Base-by-base conservation (phyloP, 257 asterid species). In the Jaltomata sinuosa region DNA sequence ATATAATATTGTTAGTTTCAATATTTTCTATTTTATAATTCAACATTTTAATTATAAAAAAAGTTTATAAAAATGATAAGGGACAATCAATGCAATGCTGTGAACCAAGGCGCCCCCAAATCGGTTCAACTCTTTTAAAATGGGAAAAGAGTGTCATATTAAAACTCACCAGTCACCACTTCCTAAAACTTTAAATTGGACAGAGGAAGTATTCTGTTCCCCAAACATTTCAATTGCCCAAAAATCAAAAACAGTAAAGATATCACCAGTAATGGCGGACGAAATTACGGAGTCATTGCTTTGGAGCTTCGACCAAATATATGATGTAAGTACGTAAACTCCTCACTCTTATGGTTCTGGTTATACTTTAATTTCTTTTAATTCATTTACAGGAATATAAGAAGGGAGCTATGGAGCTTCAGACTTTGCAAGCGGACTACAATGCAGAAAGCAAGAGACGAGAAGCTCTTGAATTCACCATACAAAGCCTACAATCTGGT, bases 401-500 rank as follows among this genome's bases (percentile, higher is more conserved):
- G 52, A 62, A 45, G 16, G 87, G 84, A 40, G 38, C 85, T n/a
- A 61, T 85, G 6, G 90, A 87, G 71, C 64, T 53, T 52, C 89
- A 86, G 76, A 82, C 84, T 21, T 31, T 87, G 86, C 72, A 86
- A 71, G 80, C 86, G 34, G 85, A 68, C 22, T 83, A 80, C 82
- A 69, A 36, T 16, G 52, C 86, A 19, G 90, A 87, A 83, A 71
- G 74, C 53, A 80, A 86, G 86, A 89, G 86, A 84, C 87, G 89
- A 8, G 88, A 89, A 79, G 86, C 87, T 40, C 88, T 89, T 14
- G 87, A 87, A 19, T 53, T 69, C 18, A 32, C 84, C 16, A 49
- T 89, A 19, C 83, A 52, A 11, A 57, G 53, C 67, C 87, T 86
- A 78, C 88, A 74, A 80, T 89, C 90, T 82, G 90, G 91, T 89